Percentiles rank a stretch among this genome's conserved stretches.
Conservation (phyloP, 2,329 filamentous ascomycete genomes). For the Escovopsis sp. region DNA sequence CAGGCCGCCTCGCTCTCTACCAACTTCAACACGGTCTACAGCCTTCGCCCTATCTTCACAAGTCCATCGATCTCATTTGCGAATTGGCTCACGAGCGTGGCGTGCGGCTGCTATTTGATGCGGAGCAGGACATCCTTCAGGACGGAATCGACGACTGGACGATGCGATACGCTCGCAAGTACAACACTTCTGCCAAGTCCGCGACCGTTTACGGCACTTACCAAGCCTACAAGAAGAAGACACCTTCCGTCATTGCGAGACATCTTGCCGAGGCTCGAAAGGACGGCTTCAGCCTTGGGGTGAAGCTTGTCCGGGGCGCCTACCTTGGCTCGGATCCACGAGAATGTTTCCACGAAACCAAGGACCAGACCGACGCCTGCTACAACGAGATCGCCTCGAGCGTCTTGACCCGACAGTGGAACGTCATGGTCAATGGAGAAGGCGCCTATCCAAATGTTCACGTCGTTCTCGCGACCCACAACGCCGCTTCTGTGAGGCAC, state of each 20-base stretch:
- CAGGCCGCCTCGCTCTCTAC: slow-evolving; percentile 56
- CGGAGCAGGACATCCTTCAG: slow-evolving; percentile 69
- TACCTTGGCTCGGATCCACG: slow-evolving; percentile 58
- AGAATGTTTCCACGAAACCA: slow-evolving; percentile 55
- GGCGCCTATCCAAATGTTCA: slow-evolving; percentile 39
- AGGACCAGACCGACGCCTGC: slow-evolving; percentile 51
- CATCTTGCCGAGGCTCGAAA: slow-evolving; percentile 45
- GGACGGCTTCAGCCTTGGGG: slow-evolving; percentile 50
- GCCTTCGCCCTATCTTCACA: slow-evolving; percentile 47
- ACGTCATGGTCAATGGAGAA: slow-evolving; percentile 18
- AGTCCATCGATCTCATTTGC: slow-evolving; percentile 62
- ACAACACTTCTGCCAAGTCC: slow-evolving; percentile 48
- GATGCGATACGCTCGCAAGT: slow-evolving; percentile 57
- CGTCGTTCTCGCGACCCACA: slow-evolving; percentile 72
- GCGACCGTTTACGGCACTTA: slow-evolving; percentile 70
- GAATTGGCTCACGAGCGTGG: slow-evolving; percentile 51
- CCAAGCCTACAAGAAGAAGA: slow-evolving; percentile 58
- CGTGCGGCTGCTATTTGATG: slow-evolving; percentile 67
- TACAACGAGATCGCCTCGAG: slow-evolving; percentile 59
- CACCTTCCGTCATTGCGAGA: slow-evolving; percentile 36
- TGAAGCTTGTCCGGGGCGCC: slow-evolving; percentile 63
- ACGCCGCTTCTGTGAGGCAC: slow-evolving; percentile 51
- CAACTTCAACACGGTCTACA: slow-evolving; percentile 46
- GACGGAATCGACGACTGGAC: slow-evolving; percentile 70
- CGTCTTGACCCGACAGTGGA: slow-evolving; percentile 43